phyloP scores from a whole-genome alignment of 2,329 filamentous ascomycete species.

The Teratosphaeriaceae sp. region DNA sequence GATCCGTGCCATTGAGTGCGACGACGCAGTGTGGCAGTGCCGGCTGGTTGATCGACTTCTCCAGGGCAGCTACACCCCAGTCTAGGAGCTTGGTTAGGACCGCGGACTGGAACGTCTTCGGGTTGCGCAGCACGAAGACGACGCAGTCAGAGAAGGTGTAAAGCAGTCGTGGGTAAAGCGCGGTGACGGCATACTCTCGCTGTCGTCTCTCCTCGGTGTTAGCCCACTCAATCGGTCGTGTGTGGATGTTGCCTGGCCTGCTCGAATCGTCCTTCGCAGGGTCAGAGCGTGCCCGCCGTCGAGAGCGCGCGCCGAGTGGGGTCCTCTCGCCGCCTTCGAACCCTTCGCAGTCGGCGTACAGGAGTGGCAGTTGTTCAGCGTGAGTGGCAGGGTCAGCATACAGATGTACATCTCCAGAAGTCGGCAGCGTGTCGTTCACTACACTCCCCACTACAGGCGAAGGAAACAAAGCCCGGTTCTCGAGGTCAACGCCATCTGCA shows the following conservation, averaged over 20 bases:
- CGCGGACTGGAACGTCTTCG: slow-evolving; percentile 31
- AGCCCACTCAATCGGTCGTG: slow-evolving; percentile 28
- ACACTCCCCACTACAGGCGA: slow-evolving; percentile 42
- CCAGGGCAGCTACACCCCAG: slow-evolving; percentile 47
- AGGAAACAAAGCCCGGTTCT: slow-evolving; percentile 27
- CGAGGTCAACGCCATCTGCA: slow-evolving; percentile 18
- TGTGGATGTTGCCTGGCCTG: slow-evolving; percentile 13
- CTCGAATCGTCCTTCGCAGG: slow-evolving; percentile 8
- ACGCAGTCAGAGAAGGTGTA: slow-evolving; percentile 41
- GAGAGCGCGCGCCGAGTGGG: slow-evolving; percentile 27
- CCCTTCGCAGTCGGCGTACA: slow-evolving; percentile 49
- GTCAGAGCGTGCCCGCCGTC: slow-evolving; percentile 14
- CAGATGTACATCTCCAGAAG: slow-evolving; percentile 47
- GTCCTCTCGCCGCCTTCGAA: slow-evolving; percentile 43
- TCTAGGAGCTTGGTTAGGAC: slow-evolving; percentile 36
- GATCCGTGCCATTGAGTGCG: slow-evolving; percentile 35
- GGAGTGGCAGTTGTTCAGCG: slow-evolving; percentile 34
- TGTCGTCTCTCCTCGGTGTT: slow-evolving; percentile 24
- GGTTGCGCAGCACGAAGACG: slow-evolving; percentile 36
- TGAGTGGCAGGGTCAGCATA: slow-evolving; percentile 44
- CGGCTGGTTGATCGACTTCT: slow-evolving; percentile 50
- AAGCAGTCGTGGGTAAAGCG: slow-evolving; percentile 36
- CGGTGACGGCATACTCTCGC: slow-evolving; percentile 32
- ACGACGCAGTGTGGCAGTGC: slow-evolving; percentile 50
- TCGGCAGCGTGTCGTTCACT: slow-evolving; percentile 36